These are phyloP conservation scores for Sporopachydermia quercuum DNA, from an alignment of 805 yeast genomes.

Conservation along the genomic window DNA sequence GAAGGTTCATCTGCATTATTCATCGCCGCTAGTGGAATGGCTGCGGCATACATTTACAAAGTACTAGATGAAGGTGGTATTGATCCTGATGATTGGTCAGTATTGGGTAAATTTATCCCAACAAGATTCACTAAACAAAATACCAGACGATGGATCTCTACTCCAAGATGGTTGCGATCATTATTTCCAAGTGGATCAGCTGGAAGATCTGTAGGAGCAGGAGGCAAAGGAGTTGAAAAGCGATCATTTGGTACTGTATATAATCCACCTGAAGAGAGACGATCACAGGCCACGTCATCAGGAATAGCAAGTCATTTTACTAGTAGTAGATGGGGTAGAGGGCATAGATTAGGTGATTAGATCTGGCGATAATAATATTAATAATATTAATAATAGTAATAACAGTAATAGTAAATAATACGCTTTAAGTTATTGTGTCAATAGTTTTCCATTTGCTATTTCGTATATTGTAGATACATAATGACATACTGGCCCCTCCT, in stretches of 20 bases:
- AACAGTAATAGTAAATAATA: too few relatives aligned
- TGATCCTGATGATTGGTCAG: neutral
- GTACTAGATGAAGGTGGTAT: constrained; percentile 1
- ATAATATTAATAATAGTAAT: too few relatives aligned
- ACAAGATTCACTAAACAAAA: neutral
- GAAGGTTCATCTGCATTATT: constrained; percentile 14
- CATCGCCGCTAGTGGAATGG: constrained; percentile 16
- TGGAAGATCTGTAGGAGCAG: neutral
- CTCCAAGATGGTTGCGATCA: neutral
- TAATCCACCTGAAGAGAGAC: neutral
- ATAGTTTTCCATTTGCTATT: too few relatives aligned
- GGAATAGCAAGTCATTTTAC: neutral
- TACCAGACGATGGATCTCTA: neutral
- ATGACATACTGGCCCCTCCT: too few relatives aligned
- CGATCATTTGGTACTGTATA: neutral
- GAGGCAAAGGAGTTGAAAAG: neutral
- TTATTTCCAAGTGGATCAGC: neutral
- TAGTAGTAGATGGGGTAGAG: constrained; percentile 2
- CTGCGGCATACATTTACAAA: constrained; percentile 18
- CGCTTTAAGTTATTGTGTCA: too few relatives aligned
- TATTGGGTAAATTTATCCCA: neutral
- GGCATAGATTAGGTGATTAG: constrained; percentile 2
- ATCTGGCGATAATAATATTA: neutral
- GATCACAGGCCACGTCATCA: neutral
- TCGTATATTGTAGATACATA: too few relatives aligned